Percentiles rank a stretch among this genome's conserved stretches.
phyloP scores from a whole-genome alignment of 805 yeast genomes.

The Teunomyces kruisii region DNA sequence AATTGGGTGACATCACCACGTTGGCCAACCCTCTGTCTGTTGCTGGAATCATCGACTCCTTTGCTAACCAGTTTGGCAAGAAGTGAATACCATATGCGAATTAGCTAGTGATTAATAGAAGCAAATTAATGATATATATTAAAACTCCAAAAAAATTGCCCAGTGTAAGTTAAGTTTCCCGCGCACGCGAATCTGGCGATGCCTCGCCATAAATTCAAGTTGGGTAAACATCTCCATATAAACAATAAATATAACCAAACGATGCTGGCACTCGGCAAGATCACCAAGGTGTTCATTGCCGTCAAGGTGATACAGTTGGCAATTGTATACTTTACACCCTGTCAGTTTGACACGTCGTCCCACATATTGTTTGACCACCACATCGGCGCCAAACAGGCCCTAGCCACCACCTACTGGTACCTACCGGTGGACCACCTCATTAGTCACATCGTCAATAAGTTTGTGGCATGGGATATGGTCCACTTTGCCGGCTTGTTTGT shows the following conservation, averaged over 20 bases:
- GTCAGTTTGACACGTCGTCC: constrained; percentile 52
- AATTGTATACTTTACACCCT: constrained; percentile 40
- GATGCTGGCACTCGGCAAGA: not conserved
- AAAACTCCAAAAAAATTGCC: not conserved
- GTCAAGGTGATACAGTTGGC: constrained; percentile 39
- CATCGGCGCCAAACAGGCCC: not conserved
- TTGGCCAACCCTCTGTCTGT: constrained; percentile 76
- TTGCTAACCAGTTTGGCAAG: constrained; percentile 40
- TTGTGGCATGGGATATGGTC: constrained; percentile 84
- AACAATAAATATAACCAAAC: no score
- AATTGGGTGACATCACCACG: constrained; percentile 76
- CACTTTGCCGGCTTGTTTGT: constrained; percentile 63
- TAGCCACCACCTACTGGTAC: constrained; percentile 1
- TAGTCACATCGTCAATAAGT: constrained; percentile 42
- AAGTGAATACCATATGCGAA: constrained; percentile 21
- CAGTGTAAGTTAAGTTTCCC: not conserved
- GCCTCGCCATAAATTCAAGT: no score
- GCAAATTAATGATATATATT: not conserved
- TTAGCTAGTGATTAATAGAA: not conserved
- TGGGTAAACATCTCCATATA: not conserved
- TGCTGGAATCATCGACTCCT: constrained; percentile 55
- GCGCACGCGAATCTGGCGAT: not conserved
- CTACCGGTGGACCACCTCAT: not conserved
- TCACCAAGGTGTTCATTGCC: constrained; percentile 20
- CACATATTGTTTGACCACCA: constrained; percentile 28